Percentiles rank a stretch among this genome's conserved stretches.
phyloP scores from a whole-genome alignment of 2,329 filamentous ascomycete genomes.

The Cryphonectria nitschkei region DNA sequence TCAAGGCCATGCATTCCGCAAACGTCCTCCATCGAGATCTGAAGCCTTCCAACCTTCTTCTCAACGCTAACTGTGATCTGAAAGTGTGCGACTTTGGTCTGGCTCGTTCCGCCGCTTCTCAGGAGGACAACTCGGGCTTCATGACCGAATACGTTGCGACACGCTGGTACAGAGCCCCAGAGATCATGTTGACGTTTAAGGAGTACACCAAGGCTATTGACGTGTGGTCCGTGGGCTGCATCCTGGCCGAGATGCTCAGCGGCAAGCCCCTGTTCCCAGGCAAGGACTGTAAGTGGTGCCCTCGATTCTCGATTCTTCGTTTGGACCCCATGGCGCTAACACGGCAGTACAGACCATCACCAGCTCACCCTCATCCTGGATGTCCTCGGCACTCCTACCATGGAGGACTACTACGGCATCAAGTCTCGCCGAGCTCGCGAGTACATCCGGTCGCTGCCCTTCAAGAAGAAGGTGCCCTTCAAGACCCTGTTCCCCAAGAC shows the following conservation, averaged over 20 bases:
- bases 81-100: slow-evolving; percentile 99
- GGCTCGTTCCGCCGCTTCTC: slow-evolving; percentile 91
- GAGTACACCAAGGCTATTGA: slow-evolving; percentile 99
- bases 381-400: slow-evolving; percentile 95
- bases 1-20: slow-evolving; percentile 99
- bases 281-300: slow-evolving; percentile 85
- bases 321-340: slow-evolving; percentile 20
- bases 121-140: slow-evolving; percentile 99
- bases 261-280: slow-evolving; percentile 97
- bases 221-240: slow-evolving; percentile 98
- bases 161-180: slow-evolving; percentile 96
- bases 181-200: slow-evolving; percentile 99
- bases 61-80: slow-evolving; percentile 98
- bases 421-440: slow-evolving; percentile 96
- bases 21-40: slow-evolving; percentile 97
- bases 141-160: slow-evolving; percentile 99
- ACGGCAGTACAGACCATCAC: slow-evolving; percentile 74
- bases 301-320: background rate
- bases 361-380: slow-evolving; percentile 96
- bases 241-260: slow-evolving; percentile 97
- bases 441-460: slow-evolving; percentile 96
- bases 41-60: slow-evolving; percentile 93
- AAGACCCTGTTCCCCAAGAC: slow-evolving; percentile 97
- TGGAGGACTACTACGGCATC: slow-evolving; percentile 99
- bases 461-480: slow-evolving; percentile 99